Percentiles rank a stretch among this genome's conserved stretches.
Evolutionary conservation across 345 rosid species (phyloP).

Genomic region (Pistacia atlantica): DNA sequence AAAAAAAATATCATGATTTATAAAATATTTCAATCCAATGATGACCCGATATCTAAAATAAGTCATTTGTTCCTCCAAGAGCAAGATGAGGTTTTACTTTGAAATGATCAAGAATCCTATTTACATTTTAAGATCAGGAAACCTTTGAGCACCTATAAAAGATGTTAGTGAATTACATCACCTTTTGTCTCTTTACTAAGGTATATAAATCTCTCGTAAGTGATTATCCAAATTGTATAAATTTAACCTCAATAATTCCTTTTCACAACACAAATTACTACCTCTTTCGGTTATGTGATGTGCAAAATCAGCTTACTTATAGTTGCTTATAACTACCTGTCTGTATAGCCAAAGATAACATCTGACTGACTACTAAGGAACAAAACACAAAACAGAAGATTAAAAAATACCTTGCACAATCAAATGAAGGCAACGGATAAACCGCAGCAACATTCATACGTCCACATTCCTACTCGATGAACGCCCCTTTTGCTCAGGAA

Average conservation of each 20-base stretch:
- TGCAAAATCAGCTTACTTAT: too few species aligned
- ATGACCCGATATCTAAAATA: not conserved
- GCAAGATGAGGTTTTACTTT: not conserved
- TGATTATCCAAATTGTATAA: not conserved
- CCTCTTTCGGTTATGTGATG: too few species aligned
- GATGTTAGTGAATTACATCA: not conserved
- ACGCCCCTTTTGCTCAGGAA: slow-evolving; percentile 65
- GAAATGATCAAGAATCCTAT: not conserved
- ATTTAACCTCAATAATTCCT: not conserved
- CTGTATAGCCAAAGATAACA: too few species aligned
- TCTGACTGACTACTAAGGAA: not conserved
- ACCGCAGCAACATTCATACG: slow-evolving; percentile 63
- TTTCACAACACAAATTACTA: not conserved
- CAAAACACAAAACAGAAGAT: slow-evolving; percentile 1
- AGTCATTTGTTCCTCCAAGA: not conserved
- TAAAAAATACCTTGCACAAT: slow-evolving; percentile 40
- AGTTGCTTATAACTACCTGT: too few species aligned
- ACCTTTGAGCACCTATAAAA: not conserved
- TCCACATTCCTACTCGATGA: slow-evolving; percentile 82
- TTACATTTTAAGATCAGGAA: not conserved
- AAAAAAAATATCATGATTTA: not conserved
- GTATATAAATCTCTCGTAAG: not conserved
- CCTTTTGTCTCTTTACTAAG: not conserved
- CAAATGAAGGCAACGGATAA: slow-evolving; percentile 23
- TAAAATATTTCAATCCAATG: not conserved